These are phyloP conservation scores for Murraya koenigii DNA, from an alignment of 345 rosid species.

Conservation along the genomic window DNA sequence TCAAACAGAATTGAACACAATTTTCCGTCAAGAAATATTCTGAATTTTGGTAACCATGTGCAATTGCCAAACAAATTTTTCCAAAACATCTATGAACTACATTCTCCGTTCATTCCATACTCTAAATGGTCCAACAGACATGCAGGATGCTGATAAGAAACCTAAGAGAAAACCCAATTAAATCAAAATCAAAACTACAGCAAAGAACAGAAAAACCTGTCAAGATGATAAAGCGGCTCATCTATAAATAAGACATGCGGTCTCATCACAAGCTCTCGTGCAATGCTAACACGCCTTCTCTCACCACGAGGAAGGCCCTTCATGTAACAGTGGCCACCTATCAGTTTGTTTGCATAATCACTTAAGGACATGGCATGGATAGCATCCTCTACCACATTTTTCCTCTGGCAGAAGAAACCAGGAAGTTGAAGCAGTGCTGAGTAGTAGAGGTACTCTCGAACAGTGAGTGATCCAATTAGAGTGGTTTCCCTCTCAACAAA, in stretches of 20 bases:
- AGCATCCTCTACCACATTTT: slow-evolving; percentile 93
- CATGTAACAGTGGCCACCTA: slow-evolving; percentile 96
- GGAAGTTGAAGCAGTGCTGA: slow-evolving; percentile 98
- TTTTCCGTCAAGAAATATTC: neutral
- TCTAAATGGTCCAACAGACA: neutral
- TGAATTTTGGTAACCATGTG: too few relatives aligned
- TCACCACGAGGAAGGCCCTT: slow-evolving; percentile 91
- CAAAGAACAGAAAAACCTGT: slow-evolving; percentile 49
- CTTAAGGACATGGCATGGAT: slow-evolving; percentile 91
- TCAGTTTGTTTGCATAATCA: slow-evolving; percentile 91
- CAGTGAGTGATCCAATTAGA: slow-evolving; percentile 87
- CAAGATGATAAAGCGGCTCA: slow-evolving; percentile 98
- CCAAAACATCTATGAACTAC: neutral
- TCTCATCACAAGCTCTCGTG: slow-evolving; percentile 98
- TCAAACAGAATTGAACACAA: neutral
- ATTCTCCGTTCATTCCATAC: neutral
- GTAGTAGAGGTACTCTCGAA: slow-evolving; percentile 85
- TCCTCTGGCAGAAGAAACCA: slow-evolving; percentile 90
- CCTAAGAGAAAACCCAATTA: neutral
- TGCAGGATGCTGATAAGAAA: neutral
- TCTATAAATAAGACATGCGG: slow-evolving; percentile 87
- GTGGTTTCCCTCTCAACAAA: slow-evolving; percentile 84
- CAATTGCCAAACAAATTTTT: neutral
- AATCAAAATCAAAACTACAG: neutral
- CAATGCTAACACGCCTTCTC: slow-evolving; percentile 95